phyloP scores from a whole-genome alignment of 805 yeast species.

The Grigorovia transvaalensis region DNA sequence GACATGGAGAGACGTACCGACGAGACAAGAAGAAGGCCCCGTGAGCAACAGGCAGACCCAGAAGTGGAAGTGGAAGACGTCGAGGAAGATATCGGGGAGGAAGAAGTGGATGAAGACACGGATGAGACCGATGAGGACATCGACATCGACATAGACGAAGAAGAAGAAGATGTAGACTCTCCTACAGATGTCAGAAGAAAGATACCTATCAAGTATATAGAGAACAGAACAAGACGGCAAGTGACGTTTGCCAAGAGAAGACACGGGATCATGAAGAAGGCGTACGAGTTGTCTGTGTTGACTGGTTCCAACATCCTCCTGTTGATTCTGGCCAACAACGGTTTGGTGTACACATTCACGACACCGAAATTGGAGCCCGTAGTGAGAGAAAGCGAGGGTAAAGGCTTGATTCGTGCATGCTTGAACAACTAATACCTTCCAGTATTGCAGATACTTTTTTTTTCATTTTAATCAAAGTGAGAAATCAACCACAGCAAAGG shows the following conservation, averaged over 20 bases:
- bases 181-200: slow-evolving; percentile 5
- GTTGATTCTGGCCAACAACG: slow-evolving; percentile 88
- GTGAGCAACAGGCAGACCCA: background rate
- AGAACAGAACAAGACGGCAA: slow-evolving; percentile 91
- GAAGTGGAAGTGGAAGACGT: background rate
- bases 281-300: slow-evolving; percentile 86
- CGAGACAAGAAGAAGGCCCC: background rate
- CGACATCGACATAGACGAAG: slow-evolving; percentile 2
- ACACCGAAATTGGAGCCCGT: slow-evolving; percentile 94
- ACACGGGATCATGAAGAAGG: slow-evolving; percentile 98
- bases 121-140: background rate
- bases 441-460: too few species aligned
- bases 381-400: slow-evolving; percentile 90
- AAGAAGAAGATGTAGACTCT: slow-evolving; percentile 3
- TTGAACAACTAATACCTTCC: slow-evolving; percentile 49
- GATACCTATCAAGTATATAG: slow-evolving; percentile 65
- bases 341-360: slow-evolving; percentile 91
- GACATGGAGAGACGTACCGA: too few species aligned
- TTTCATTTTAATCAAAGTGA: background rate
- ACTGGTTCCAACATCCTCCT: slow-evolving; percentile 94
- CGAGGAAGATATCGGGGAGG: slow-evolving; percentile 1
- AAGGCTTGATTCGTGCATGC: slow-evolving; percentile 90
- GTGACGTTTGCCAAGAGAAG: slow-evolving; percentile 96
- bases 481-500: background rate
- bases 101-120: slow-evolving; percentile 2